These are phyloP conservation scores for Suillus luteus DNA, from an alignment of 768 basidiomycete genomes.

Conservation along the genomic window DNA sequence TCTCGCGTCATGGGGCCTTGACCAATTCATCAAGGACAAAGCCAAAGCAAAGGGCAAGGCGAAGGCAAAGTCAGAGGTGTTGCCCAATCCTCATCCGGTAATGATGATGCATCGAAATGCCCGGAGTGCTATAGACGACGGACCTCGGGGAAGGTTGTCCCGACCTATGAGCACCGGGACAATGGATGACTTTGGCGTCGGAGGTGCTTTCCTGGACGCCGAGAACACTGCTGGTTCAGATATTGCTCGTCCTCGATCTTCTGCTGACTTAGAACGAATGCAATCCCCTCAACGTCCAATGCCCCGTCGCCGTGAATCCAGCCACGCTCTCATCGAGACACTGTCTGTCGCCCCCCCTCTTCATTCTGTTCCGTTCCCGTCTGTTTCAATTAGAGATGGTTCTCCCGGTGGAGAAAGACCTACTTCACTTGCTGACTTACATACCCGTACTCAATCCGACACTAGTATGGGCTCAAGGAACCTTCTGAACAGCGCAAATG, in stretches of 20 bases:
- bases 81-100: slow-evolving; percentile 50
- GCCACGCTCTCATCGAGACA: slow-evolving; percentile 49
- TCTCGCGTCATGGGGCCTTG: slow-evolving; percentile 82
- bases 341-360: slow-evolving; percentile 42
- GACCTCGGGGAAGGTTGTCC: slow-evolving; percentile 42
- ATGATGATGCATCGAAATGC: slow-evolving; percentile 40
- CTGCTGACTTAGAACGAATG: slow-evolving; percentile 55
- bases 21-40: slow-evolving; percentile 76
- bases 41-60: slow-evolving; percentile 43
- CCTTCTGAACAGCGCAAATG: slow-evolving; percentile 42
- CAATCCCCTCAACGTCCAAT: slow-evolving; percentile 42
- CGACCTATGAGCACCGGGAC: slow-evolving; percentile 71
- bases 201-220: slow-evolving; percentile 49
- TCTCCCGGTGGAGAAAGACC: slow-evolving; percentile 48
- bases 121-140: slow-evolving; percentile 45
- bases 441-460: slow-evolving; percentile 51
- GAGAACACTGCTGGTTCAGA: slow-evolving; percentile 26
- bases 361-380: slow-evolving; percentile 67
- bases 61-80: slow-evolving; percentile 38
- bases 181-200: slow-evolving; percentile 53
- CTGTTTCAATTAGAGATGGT: slow-evolving; percentile 50
- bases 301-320: slow-evolving; percentile 52
- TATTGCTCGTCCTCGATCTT: slow-evolving; percentile 54
- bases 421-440: slow-evolving; percentile 38
- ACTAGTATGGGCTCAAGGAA: slow-evolving; percentile 53